Evolutionary conservation across 352 stramenopile species (phyloP), one percentile per base, ranked within the genome.

Genomic region (Pythium plurisporium): DNA sequence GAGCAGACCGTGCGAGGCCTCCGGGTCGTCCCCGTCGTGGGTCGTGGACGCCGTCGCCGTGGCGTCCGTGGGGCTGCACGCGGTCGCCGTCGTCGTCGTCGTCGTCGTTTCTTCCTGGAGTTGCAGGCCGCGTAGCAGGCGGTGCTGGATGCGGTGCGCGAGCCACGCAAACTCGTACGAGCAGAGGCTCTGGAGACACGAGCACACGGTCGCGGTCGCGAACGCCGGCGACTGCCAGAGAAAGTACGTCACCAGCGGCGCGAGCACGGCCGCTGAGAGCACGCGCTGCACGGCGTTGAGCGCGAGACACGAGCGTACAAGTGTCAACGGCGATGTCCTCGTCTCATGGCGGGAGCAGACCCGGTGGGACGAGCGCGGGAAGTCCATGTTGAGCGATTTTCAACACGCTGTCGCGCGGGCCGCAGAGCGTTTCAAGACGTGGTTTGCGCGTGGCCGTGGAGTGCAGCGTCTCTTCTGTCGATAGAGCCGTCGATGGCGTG

Each of bases 81-180:
- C 59, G 37, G 17, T 34, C 17, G 19, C 8, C n/a, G n/a, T n/a
- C n/a, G n/a, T n/a, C n/a, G n/a, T n/a, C n/a, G n/a, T n/a, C n/a
- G n/a, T n/a, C n/a, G n/a, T n/a, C n/a, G n/a, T n/a, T n/a, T n/a
- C n/a, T 11, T 62, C 44, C 6, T 12, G 3, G 10, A 30, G 25
- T 34, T 78, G 69, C 34, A 74, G 54, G 2, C 62, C 51, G 4
- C 64, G 48, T 12, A 89, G 53, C 10, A 89, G 30, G 3, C 76
- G 64, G 43, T 73, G 55, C 14, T 83, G 74, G 45, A 92, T 90
- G 43, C 82, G 65, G 50, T 86, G 74, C 1, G 79, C 67, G 30
- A 92, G 68, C 64, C 79, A 92, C 51, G 82, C 66, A 60, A 85
- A 92, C 63, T 92, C 82, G 66, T 87, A 92, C 37, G 65, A 80